Evolutionary conservation across 768 basidiomycete genomes (phyloP).

Genomic region (Tulasnella sp.): DNA sequence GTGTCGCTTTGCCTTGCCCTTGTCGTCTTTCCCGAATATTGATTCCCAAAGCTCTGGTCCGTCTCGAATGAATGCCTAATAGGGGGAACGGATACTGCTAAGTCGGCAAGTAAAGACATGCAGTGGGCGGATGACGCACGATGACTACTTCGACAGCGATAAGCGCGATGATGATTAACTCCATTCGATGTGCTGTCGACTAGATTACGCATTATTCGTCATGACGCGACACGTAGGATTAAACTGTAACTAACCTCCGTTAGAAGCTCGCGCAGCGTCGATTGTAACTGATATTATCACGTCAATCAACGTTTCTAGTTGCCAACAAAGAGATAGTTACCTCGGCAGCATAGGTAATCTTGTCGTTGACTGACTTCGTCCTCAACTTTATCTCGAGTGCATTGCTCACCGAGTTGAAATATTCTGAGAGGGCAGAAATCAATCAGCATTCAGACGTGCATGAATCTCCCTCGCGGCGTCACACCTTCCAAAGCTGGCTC

Average conservation of each 20-base stretch:
- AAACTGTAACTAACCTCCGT: slow-evolving; percentile 63
- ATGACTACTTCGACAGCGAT: slow-evolving; percentile 96
- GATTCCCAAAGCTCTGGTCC: slow-evolving; percentile 40
- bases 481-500: slow-evolving; percentile 86
- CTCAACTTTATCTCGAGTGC: slow-evolving; percentile 87
- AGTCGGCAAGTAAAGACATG: background rate
- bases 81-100: background rate
- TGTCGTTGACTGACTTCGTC: slow-evolving; percentile 83
- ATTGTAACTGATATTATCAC: slow-evolving; percentile 63
- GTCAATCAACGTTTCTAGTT: slow-evolving; percentile 20
- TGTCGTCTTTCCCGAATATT: slow-evolving; percentile 18
- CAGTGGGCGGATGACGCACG: slow-evolving; percentile 48
- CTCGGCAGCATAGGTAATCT: slow-evolving; percentile 89
- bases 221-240: slow-evolving; percentile 9
- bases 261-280: slow-evolving; percentile 82
- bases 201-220: slow-evolving; percentile 44
- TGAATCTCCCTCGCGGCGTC: slow-evolving; percentile 38
- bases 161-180: slow-evolving; percentile 90
- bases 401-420: slow-evolving; percentile 81
- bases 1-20: slow-evolving; percentile 17
- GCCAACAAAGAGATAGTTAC: slow-evolving; percentile 43
- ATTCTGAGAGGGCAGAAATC: slow-evolving; percentile 50
- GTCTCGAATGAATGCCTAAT: slow-evolving; percentile 39
- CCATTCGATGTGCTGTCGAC: slow-evolving; percentile 91
- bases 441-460: background rate